Evolutionary conservation across 2,329 filamentous ascomycete genomes (phyloP).

Genomic region (Aureobasidium sp.): DNA sequence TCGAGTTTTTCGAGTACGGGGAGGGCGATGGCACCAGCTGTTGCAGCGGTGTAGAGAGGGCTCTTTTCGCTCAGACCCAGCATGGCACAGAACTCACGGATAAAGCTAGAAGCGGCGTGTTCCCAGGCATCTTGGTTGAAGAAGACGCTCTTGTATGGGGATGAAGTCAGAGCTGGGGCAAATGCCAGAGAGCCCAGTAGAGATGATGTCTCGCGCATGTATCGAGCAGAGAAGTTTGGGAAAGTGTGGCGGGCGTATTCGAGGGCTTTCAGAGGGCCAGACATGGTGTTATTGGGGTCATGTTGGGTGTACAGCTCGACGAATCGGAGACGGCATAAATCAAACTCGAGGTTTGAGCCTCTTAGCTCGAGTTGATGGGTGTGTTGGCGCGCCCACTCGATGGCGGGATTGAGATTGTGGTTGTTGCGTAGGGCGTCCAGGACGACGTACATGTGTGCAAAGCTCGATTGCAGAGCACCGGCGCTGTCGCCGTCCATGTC

Average conservation of each 20-base stretch:
- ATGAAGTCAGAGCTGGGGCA: constrained; percentile 62
- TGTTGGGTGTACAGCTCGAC: constrained; percentile 72
- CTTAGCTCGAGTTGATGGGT: constrained; percentile 65
- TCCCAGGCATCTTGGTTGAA: constrained; percentile 69
- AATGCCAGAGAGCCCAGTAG: constrained; percentile 77
- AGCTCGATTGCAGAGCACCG: constrained; percentile 61
- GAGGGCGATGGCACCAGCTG: constrained; percentile 84
- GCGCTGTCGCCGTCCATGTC: constrained; percentile 16
- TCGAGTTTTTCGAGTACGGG: constrained; percentile 85
- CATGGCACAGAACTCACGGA: constrained; percentile 77
- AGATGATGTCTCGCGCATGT: constrained; percentile 71
- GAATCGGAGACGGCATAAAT: constrained; percentile 83
- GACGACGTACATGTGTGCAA: constrained; percentile 85
- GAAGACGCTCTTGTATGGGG: constrained; percentile 76
- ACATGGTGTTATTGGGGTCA: constrained; percentile 29
- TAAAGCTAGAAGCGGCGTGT: constrained; percentile 76
- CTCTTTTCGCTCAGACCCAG: constrained; percentile 86
- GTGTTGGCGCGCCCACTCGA: constrained; percentile 74
- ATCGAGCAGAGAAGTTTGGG: constrained; percentile 63
- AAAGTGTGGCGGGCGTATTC: constrained; percentile 72
- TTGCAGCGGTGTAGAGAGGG: constrained; percentile 85
- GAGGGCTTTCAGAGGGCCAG: constrained; percentile 59
- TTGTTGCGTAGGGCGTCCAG: constrained; percentile 66
- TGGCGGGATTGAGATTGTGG: constrained; percentile 72
- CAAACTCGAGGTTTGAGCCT: constrained; percentile 91